Evolutionary conservation across 139 green algal species (phyloP), one percentile per base, ranked within the genome.

Genomic region (Choricystis sp.): DNA sequence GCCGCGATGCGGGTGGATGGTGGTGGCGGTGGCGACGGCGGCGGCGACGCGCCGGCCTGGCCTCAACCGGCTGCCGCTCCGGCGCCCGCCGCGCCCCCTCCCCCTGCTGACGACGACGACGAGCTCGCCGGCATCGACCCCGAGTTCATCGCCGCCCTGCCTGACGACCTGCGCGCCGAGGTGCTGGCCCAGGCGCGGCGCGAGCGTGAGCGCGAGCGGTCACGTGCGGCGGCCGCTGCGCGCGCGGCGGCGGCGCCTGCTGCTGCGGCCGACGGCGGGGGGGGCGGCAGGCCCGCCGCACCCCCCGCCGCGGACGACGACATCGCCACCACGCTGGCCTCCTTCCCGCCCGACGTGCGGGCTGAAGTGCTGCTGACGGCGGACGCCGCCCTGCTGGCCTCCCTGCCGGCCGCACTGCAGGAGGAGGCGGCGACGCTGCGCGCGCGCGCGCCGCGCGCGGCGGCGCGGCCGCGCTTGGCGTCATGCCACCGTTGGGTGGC

Each of bases 71-170:
- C 26, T 27, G 66, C 60, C 4, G 62, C 49, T 2, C 61, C 22
- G 9, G 59, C 56, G 2, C 27, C 26, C 55, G 28, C 26, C 24
- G 59, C 40, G 4, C 14, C 23, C 61, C 25, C 16, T 20, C 9
- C 30, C 49, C 59, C 21, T 64, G 60, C 69, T 57, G 62, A 66
- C 26, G 26, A 48, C 24, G 61, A 60, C 48, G 78, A 78, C 1
- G 72, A 80, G 40, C 64, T 75, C 25, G 74, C 68, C 14, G 59
- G 56, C 4, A 78, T 97, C 22, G 90, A 97, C 59, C 88, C 90
- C 2, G 88, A 96, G 69, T 97, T 97, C 68, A 74, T 97, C 57
- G 89, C 86, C 23, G 91, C 91, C 0, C 76, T 97, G 29, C 91
- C 91, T 0, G 78, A 80, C 2, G 91, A 97, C 26, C 85, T 97